Evolutionary conservation across 805 yeast species (phyloP), one percentile per base, ranked within the genome.

Genomic region (Sporopachydermia lactativora): DNA sequence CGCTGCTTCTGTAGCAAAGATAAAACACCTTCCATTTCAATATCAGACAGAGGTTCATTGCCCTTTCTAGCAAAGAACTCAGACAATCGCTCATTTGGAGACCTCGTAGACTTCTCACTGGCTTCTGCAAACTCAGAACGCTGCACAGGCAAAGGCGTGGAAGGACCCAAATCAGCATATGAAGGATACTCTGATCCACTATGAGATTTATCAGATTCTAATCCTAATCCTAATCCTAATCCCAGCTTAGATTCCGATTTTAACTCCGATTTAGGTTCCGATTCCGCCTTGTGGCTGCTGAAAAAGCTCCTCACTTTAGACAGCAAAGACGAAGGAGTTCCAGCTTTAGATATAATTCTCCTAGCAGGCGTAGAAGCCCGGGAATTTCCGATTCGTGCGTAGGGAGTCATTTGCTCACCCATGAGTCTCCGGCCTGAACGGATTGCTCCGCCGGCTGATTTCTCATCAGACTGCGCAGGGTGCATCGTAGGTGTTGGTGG

Each of bases 1-100:
- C 24, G 36, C 47, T 36, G 35, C 45, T 65, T 69, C 15, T 62
- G 60, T 44, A 71, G 62, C 14, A 82, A 57, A 4, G 86, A 71
- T 45, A 77, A 54, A 1, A 83, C 89, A n/a, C 94, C 94, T 57
- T 80, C 89, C 50, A 77, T 70, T 54, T 84, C 95, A 36, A 82
- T 65, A 17, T 77, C 84, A 11, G 77, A 65, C 45, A 84, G 62
- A 3, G 89, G 85, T n/a, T 59, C 60, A 42, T 75, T 71, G n/a
- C 94, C 94, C 54, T 81, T 83, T 36, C 61, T 63, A n/a, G 66
- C 65, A 56, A 83, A 83, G 53, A 84, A 83, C 18, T 68, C 72
- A 8, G 85, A 78, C 38, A 83, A 59, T 19, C 71, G 68, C 19
- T 71, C 74, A 58, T 78, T 80, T 3, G 79, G 76, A 13, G 67